Evolutionary conservation across 192 early-diverging fungal species (phyloP).

Genomic region (Allomyces arbusculus): DNA sequence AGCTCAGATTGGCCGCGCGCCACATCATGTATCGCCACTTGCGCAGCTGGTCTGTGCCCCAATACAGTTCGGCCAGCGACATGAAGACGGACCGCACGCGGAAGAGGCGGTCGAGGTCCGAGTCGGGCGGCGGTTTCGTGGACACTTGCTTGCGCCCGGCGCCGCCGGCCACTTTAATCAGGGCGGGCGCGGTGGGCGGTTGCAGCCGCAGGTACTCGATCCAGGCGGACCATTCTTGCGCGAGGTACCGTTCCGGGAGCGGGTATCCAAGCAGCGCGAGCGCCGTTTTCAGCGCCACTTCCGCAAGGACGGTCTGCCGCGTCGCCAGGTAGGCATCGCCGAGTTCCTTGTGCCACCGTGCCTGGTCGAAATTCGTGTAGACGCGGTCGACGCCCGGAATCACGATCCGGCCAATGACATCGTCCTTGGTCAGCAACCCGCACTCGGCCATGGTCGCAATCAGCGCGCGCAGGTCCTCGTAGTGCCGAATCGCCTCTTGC

Average conservation of each 20-base stretch:
- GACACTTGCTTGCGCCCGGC: background rate
- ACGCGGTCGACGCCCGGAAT: conserved; percentile 1
- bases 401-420: background rate
- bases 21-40: background rate
- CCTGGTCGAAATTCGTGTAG: conserved; percentile 8
- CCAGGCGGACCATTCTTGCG: background rate
- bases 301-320: conserved; percentile 12
- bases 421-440: background rate
- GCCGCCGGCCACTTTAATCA: background rate
- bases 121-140: background rate
- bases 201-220: background rate
- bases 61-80: background rate
- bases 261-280: background rate
- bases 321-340: conserved; percentile 20
- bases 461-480: conserved; percentile 13
- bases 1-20: background rate
- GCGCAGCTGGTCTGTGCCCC: background rate
- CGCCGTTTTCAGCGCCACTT: background rate
- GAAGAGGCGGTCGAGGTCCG: background rate
- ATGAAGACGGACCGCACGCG: background rate
- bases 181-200: background rate
- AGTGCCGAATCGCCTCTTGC: conserved; percentile 22
- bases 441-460: background rate
- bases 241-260: background rate
- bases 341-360: conserved; percentile 24